Evolutionary conservation across 2,329 filamentous ascomycete genomes (phyloP).

Genomic region (Cordyceps militaris): DNA sequence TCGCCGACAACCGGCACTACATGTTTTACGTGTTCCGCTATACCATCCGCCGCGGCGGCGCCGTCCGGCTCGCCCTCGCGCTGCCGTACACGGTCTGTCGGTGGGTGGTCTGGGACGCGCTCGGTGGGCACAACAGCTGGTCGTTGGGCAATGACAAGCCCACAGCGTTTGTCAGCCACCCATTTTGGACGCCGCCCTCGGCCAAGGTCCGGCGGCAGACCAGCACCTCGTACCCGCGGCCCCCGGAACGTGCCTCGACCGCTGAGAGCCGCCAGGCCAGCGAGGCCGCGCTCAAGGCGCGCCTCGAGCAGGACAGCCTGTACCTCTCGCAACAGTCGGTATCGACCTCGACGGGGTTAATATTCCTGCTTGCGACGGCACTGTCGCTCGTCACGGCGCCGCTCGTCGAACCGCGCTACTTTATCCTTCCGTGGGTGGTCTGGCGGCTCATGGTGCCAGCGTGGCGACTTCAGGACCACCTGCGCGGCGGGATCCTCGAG

Average conservation of each 20-base stretch:
- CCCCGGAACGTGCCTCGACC: neutral
- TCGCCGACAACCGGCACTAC: slow-evolving; percentile 95
- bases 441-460: slow-evolving; percentile 76
- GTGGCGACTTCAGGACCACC: slow-evolving; percentile 21
- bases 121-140: slow-evolving; percentile 40
- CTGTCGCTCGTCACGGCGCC: slow-evolving; percentile 82
- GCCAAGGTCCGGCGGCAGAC: neutral
- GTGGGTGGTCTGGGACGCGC: slow-evolving; percentile 59
- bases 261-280: neutral
- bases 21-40: slow-evolving; percentile 94
- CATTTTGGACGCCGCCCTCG: slow-evolving; percentile 19
- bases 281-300: slow-evolving; percentile 15
- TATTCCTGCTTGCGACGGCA: slow-evolving; percentile 60
- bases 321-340: slow-evolving; percentile 26
- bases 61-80: slow-evolving; percentile 60
- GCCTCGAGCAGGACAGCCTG: slow-evolving; percentile 21
- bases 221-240: slow-evolving; percentile 4
- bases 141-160: slow-evolving; percentile 9
- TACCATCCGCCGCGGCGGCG: slow-evolving; percentile 59
- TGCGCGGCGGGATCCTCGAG: slow-evolving; percentile 1
- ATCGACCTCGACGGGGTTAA: slow-evolving; percentile 44
- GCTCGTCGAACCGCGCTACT: slow-evolving; percentile 91
- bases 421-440: slow-evolving; percentile 90
- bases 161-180: slow-evolving; percentile 23
- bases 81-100: slow-evolving; percentile 64